Percentiles rank a stretch among this genome's conserved stretches.
Conservation (phyloP, 2,329 filamentous ascomycete species). For the Gyromitra esculenta region DNA sequence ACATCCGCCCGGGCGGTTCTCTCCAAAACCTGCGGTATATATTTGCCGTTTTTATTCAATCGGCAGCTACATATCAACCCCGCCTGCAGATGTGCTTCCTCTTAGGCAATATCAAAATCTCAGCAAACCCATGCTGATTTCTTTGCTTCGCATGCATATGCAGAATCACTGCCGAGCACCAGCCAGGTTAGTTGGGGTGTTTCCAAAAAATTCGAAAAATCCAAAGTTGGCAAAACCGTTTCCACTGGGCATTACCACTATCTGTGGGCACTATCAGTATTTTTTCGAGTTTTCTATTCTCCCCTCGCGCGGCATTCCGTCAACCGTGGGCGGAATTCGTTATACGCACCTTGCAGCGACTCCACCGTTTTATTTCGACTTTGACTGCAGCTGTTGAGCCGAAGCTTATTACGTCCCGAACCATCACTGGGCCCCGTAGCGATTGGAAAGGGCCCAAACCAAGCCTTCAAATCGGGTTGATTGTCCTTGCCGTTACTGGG, state of each 20-base stretch:
- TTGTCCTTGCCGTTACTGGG: slow-evolving; percentile 25
- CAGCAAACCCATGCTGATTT: not conserved
- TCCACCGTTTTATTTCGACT: slow-evolving; percentile 23
- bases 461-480: slow-evolving; percentile 9
- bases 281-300: too few relatives aligned
- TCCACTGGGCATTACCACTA: too few relatives aligned
- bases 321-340: too few relatives aligned
- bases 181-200: too few relatives aligned
- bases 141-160: not conserved
- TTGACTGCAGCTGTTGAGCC: slow-evolving; percentile 25
- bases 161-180: too few relatives aligned
- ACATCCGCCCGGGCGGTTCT: too few relatives aligned
- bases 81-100: not conserved
- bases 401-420: slow-evolving; percentile 37
- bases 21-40: too few relatives aligned
- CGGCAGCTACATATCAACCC: slow-evolving; percentile 1
- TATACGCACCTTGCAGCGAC: too few relatives aligned
- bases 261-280: too few relatives aligned
- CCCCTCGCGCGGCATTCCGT: too few relatives aligned
- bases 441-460: not conserved
- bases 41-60: not conserved
- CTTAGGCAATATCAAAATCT: slow-evolving; percentile 4
- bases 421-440: slow-evolving; percentile 18
- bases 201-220: too few relatives aligned
- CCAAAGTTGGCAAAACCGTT: too few relatives aligned